phyloP scores from a whole-genome alignment of 441 rosid genomes.

The Capsella rubella region DNA sequence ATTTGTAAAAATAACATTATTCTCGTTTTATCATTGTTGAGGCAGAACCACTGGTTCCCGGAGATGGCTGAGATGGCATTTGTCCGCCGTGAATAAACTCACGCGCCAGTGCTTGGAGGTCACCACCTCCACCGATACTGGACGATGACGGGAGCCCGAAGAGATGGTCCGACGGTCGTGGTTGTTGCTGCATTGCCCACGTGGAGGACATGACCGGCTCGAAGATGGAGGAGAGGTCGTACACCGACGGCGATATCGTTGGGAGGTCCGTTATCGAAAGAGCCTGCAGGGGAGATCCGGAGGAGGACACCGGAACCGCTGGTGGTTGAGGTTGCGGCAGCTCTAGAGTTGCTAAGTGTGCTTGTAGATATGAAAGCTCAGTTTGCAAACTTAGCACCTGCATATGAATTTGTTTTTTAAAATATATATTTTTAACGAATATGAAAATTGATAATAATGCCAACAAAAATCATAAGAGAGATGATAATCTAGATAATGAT shows the following conservation, averaged over 20 bases:
- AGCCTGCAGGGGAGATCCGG: conserved; percentile 43
- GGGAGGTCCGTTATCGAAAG: conserved; percentile 80
- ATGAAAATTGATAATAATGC: conserved; percentile 24
- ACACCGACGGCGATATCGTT: conserved; percentile 53
- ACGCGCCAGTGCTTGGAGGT: conserved; percentile 71
- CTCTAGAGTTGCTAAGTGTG: conserved; percentile 77
- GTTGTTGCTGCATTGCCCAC: conserved; percentile 77
- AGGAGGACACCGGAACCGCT: conserved; percentile 49
- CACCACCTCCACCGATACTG: conserved; percentile 52
- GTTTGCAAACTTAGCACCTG: conserved; percentile 89
- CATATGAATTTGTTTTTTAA: neutral
- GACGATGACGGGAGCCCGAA: conserved; percentile 46
- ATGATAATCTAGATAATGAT: conserved; percentile 30
- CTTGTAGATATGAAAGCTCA: conserved; percentile 81
- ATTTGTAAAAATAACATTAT: conserved; percentile 19
- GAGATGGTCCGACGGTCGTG: conserved; percentile 60
- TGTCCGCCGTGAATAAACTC: conserved; percentile 59
- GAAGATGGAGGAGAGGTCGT: conserved; percentile 68
- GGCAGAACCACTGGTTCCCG: conserved; percentile 49
- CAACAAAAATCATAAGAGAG: neutral
- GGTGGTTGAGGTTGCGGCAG: conserved; percentile 66
- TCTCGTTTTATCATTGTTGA: conserved; percentile 45
- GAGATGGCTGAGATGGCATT: conserved; percentile 52
- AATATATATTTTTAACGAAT: neutral
- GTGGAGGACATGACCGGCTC: conserved; percentile 64